Base-by-base conservation (phyloP, 2,329 filamentous ascomycete genomes). In the Epichloe baconii region DNA sequence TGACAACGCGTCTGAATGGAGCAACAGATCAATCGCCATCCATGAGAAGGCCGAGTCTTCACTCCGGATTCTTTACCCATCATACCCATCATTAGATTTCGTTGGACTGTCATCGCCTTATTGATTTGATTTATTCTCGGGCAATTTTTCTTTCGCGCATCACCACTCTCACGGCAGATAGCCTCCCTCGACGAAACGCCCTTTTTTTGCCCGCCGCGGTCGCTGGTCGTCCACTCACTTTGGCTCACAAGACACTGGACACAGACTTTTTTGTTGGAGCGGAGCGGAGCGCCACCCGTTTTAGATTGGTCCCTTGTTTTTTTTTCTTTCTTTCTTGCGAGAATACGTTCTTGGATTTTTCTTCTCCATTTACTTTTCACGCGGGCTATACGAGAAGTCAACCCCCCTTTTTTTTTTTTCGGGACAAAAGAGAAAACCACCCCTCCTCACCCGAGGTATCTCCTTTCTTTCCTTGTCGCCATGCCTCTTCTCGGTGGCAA, bases 401-500 rank as follows among this genome's bases (percentile, higher is more conserved):
- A 31, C 1, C 4, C 1, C 8, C 3, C 3, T 1, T 11, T 21
- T n/a, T 43, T 12, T 12, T 31, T 21, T n/a, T 43, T 12, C 19
- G 11, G 11, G 19, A 23, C 11, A 15, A 23, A 43, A 12, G 5
- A 3, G 5, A 23, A 42, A 42, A 7, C 2, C 3, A 26, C 23
- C 23, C 23, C 23, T 10, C 26, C 26, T 31, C 26, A 31, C 15
- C 4, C 31, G 17, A 35, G 14, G 26, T 11, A 37, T 35, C 44
- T 12, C 34, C 12, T n/a, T 19, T 26, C 23, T 10, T 49, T 19
- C 17, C 14, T 37, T 37, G 34, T 35, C 56, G 57, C 44, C 54
- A 68, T 68, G 66, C 66, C 64, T 65, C 66, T 72, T 51, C 67
- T 72, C 53, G 67, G 68, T 54, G 64, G 64, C 49, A 72, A 71